A percentile compares a stretch with the other conserved stretches of the same genome.
phyloP scores from a whole-genome alignment of 192 early-diverging fungal species.

The Backusella mclennaniae region DNA sequence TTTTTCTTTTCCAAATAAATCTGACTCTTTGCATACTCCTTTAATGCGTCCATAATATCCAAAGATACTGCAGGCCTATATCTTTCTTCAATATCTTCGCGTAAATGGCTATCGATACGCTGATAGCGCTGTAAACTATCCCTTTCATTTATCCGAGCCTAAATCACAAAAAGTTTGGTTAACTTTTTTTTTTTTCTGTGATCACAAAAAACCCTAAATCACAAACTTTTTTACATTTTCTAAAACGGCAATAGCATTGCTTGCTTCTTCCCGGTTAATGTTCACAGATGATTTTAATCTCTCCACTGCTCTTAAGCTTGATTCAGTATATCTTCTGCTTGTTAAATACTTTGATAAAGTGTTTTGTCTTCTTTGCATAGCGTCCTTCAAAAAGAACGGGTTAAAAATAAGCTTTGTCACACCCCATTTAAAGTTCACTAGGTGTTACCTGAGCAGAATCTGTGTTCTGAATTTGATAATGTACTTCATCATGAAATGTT shows the following conservation, averaged over 20 bases:
- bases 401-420: not conserved
- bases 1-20: constrained; percentile 26
- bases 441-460: constrained; percentile 22
- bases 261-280: constrained; percentile 25
- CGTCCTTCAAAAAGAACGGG: not conserved
- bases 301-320: constrained; percentile 24
- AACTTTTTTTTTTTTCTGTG: constrained; percentile 3
- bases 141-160: constrained; percentile 25
- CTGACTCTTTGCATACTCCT: constrained; percentile 27
- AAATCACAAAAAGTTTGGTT: not conserved
- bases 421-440: not conserved
- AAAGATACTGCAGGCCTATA: not conserved
- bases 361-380: constrained; percentile 19
- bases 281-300: constrained; percentile 29
- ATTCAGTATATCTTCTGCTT: constrained; percentile 20
- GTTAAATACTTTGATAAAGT: constrained; percentile 26
- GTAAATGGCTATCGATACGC: constrained; percentile 17
- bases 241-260: constrained; percentile 27
- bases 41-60: constrained; percentile 16
- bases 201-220: not conserved
- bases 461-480: constrained; percentile 27
- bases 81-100: constrained; percentile 14
- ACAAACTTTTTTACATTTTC: constrained; percentile 18
- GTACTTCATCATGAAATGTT: constrained; percentile 18
- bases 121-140: constrained; percentile 17